Conservation (phyloP, 306 rosid species). For the Phaseolus lunatus region DNA sequence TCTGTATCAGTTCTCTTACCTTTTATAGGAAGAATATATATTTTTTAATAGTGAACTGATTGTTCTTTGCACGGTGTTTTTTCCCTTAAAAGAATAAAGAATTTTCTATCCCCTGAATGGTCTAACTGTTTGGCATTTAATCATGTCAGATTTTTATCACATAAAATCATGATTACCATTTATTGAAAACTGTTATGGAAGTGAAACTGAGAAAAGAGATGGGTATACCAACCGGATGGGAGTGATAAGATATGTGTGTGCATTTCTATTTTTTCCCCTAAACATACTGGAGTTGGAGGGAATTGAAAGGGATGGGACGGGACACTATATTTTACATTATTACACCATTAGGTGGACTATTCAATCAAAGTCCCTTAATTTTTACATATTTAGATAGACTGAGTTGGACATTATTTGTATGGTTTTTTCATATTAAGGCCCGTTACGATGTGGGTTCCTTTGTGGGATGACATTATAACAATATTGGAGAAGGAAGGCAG, state of each 20-base stretch:
- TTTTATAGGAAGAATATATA: slow-evolving; percentile 13
- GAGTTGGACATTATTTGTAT: neutral
- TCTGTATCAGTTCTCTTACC: slow-evolving; percentile 13
- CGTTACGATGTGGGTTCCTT: neutral
- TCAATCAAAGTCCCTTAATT: neutral
- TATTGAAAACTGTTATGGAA: slow-evolving; percentile 1
- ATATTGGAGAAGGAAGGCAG: neutral
- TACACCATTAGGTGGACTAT: neutral
- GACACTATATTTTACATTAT: neutral
- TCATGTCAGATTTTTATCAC: slow-evolving; percentile 6
- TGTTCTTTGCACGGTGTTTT: slow-evolving; percentile 17
- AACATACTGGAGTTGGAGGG: neutral
- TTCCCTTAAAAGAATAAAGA: neutral
- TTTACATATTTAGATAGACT: slow-evolving; percentile 1
- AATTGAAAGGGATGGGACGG: neutral
- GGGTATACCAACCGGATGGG: neutral
- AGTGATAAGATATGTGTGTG: slow-evolving; percentile 2
- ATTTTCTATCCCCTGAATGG: neutral
- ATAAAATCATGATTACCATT: slow-evolving; percentile 6
- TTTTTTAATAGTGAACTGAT: slow-evolving; percentile 19
- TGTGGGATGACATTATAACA: neutral
- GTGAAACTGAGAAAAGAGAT: neutral
- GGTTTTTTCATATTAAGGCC: neutral
- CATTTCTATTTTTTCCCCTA: neutral
- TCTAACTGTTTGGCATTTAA: neutral